Evolutionary conservation across 2,329 filamentous ascomycete species (phyloP), one percentile per base, ranked within the genome.

Genomic region (Ceratocystis diversiconidia): DNA sequence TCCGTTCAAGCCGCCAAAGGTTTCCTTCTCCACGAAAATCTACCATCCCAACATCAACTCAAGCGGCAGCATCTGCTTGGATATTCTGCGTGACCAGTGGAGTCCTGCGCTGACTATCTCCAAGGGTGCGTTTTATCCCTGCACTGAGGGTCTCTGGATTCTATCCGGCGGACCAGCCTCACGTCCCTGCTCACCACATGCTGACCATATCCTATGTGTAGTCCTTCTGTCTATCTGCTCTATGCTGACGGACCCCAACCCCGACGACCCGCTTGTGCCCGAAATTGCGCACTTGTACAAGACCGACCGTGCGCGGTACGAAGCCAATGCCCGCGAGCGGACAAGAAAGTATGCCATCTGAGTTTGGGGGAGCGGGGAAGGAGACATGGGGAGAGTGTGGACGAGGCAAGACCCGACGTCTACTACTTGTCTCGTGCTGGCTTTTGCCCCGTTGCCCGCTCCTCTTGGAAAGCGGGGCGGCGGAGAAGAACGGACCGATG

Each of bases 1-100:
- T 79, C 94, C 94, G 52, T 99, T 99, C 85, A 99, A 99, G 88
- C 94, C 94, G 69, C 94, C 94, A 72, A 99, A 99, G 85, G 92
- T 99, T 79, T 96, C 96, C 88, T 99, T 99, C 85, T 97, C 91
- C 73, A 99, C 94, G 70, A 89, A 92, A 75, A 97, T 99, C 82
- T 99, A 99, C 78, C 94, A 99, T 81, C 94, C 94, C 73, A 99
- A 99, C 81, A 99, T 99, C 90, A 99, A 99, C 86, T 95, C 90
- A 71, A 97, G 97, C 78, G 94, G 94, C 78, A 96, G 92, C 79
- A 99, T 99, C 79, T 99, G 94, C 78, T 80, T 99, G 76, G 94
- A 99, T 75, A 99, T 99, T 75, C 82, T 99, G 74, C 87, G 94
- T 81, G 94, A 99, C 78, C 94, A 99, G 81, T 99, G 94, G 94